Conservation (phyloP, 208 protist species). For the Leishmania tarentolae region DNA sequence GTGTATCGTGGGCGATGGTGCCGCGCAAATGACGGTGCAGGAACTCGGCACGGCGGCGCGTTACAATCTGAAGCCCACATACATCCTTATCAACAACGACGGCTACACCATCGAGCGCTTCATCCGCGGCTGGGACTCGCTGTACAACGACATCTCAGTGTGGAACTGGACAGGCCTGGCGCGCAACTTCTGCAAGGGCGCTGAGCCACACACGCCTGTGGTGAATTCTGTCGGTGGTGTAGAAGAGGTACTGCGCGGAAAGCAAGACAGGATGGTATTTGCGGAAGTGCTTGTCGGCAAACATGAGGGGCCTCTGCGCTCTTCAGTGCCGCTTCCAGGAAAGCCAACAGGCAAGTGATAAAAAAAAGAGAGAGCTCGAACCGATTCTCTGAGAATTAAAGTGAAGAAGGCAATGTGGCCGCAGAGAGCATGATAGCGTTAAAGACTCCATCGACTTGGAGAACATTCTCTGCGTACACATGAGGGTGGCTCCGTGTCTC, state of each 20-base stretch:
- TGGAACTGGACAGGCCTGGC: constrained; percentile 48
- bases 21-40: constrained; percentile 65
- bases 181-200: constrained; percentile 24
- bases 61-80: constrained; percentile 25
- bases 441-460: neutral
- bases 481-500: neutral
- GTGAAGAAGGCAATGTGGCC: neutral
- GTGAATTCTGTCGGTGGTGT: constrained; percentile 33
- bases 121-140: constrained; percentile 42
- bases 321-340: constrained; percentile 33
- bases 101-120: constrained; percentile 63
- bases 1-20: constrained; percentile 51
- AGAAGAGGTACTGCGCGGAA: constrained; percentile 25
- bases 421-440: neutral
- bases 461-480: neutral
- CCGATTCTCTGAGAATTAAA: neutral
- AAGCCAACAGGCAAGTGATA: constrained; percentile 21
- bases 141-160: constrained; percentile 53
- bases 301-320: constrained; percentile 47
- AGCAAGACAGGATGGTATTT: constrained; percentile 36
- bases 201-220: constrained; percentile 24
- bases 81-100: constrained; percentile 57
- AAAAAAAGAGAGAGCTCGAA: neutral
- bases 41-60: constrained; percentile 40
- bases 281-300: constrained; percentile 42